These are phyloP conservation scores for Nicotiana rustica DNA, from an alignment of 305 asterid species.

Conservation along the genomic window DNA sequence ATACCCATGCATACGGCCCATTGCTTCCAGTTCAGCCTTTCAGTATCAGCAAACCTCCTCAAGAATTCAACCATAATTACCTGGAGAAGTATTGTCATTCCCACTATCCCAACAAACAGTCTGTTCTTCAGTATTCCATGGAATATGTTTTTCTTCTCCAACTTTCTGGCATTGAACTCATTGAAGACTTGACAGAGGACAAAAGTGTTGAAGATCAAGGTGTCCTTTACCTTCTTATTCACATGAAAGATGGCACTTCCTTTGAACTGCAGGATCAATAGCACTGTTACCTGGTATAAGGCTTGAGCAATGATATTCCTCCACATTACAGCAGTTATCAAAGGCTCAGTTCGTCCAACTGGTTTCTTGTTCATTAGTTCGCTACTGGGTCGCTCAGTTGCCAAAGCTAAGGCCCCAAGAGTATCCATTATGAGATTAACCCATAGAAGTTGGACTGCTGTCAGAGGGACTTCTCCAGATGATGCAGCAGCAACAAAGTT, in stretches of 20 bases:
- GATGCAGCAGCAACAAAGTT: constrained; percentile 50
- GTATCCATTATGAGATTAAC: constrained; percentile 48
- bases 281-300: constrained; percentile 37
- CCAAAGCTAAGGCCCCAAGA: constrained; percentile 47
- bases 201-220: constrained; percentile 44
- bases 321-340: constrained; percentile 48
- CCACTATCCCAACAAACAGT: constrained; percentile 41
- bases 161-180: constrained; percentile 39
- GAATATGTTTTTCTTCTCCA: constrained; percentile 41
- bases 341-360: constrained; percentile 37
- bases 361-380: constrained; percentile 47
- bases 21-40: constrained; percentile 39
- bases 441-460: constrained; percentile 48
- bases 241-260: constrained; percentile 41
- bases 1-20: constrained; percentile 41
- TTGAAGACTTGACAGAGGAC: constrained; percentile 46
- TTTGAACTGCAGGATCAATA: constrained; percentile 42
- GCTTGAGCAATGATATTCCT: constrained; percentile 47
- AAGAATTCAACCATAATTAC: constrained; percentile 44
- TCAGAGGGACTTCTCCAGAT: constrained; percentile 44
- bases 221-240: constrained; percentile 34
- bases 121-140: constrained; percentile 40
- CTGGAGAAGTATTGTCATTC: constrained; percentile 40
- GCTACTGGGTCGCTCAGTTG: constrained; percentile 41
- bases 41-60: constrained; percentile 39